These are phyloP conservation scores for Gliomastix tumulicola DNA, from an alignment of 2,329 filamentous ascomycete species.

Conservation along the genomic window DNA sequence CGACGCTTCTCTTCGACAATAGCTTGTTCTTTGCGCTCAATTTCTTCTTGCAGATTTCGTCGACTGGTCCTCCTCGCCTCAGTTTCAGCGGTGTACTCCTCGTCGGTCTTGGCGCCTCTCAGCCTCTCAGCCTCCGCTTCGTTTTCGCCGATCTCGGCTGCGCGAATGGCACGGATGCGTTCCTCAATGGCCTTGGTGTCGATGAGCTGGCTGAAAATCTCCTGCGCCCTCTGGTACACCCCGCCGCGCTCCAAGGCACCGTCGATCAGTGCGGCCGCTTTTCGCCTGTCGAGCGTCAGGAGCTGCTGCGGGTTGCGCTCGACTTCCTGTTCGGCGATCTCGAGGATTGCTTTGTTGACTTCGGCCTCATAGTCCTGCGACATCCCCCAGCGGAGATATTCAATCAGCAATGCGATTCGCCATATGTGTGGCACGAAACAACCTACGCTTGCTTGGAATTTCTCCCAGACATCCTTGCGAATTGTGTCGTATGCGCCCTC, in stretches of 20 bases:
- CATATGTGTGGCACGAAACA: too few relatives aligned
- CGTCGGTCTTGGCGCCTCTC: slow-evolving; percentile 65
- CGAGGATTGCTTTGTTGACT: slow-evolving; percentile 59
- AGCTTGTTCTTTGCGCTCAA: slow-evolving; percentile 50
- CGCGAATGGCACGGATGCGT: slow-evolving; percentile 61
- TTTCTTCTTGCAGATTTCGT: slow-evolving; percentile 53
- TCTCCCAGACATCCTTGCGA: slow-evolving; percentile 69
- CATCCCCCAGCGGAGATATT: too few relatives aligned
- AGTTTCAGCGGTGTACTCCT: slow-evolving; percentile 64
- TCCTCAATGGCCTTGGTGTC: slow-evolving; percentile 61
- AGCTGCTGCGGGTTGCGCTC: slow-evolving; percentile 67
- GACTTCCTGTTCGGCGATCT: slow-evolving; percentile 66
- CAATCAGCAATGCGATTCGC: too few relatives aligned
- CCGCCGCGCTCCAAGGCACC: slow-evolving; percentile 71
- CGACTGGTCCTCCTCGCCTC: slow-evolving; percentile 52
- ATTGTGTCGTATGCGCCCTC: slow-evolving; percentile 76
- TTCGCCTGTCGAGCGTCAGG: slow-evolving; percentile 64
- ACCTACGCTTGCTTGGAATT: slow-evolving; percentile 63
- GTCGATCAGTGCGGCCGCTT: slow-evolving; percentile 69
- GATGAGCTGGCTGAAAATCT: slow-evolving; percentile 61
- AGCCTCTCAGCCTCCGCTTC: slow-evolving; percentile 57
- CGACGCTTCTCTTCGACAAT: slow-evolving; percentile 56
- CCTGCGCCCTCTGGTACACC: slow-evolving; percentile 66
- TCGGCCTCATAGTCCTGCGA: slow-evolving; percentile 61
- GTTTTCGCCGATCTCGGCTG: slow-evolving; percentile 62